phyloP scores from a whole-genome alignment of 2,329 filamentous ascomycete genomes.

The Aspergillus caelatus region DNA sequence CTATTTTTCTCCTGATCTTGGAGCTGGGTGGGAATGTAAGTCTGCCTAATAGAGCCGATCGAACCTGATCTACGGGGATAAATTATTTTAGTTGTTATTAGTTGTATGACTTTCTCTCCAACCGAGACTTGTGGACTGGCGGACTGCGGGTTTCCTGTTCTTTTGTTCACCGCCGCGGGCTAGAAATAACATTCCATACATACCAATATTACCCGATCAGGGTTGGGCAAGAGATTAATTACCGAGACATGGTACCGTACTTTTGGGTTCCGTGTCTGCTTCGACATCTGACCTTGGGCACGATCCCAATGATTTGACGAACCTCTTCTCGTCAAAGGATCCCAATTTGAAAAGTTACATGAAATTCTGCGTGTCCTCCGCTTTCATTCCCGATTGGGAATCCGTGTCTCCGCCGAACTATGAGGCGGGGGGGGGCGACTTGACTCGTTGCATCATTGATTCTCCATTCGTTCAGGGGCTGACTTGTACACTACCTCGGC shows the following conservation, averaged over 20 bases:
- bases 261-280: background rate
- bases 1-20: background rate
- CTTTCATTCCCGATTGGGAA: background rate
- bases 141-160: background rate
- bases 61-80: background rate
- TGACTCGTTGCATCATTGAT: conserved; percentile 3
- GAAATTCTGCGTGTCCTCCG: background rate
- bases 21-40: background rate
- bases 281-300: background rate
- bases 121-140: background rate
- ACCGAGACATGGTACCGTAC: background rate
- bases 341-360: background rate
- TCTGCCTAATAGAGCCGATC: background rate
- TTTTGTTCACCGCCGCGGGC: background rate
- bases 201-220: conserved; percentile 4
- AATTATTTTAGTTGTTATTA: background rate
- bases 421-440: background rate
- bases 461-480: conserved; percentile 1
- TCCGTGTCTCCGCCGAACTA: background rate
- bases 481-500: background rate
- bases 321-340: background rate
- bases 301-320: background rate
- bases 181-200: background rate
- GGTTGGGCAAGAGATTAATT: background rate
- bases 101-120: background rate